Percentiles rank a stretch among this genome's conserved stretches.
Evolutionary conservation across 345 rosid genomes (phyloP).

Genomic region (Salix caprea): DNA sequence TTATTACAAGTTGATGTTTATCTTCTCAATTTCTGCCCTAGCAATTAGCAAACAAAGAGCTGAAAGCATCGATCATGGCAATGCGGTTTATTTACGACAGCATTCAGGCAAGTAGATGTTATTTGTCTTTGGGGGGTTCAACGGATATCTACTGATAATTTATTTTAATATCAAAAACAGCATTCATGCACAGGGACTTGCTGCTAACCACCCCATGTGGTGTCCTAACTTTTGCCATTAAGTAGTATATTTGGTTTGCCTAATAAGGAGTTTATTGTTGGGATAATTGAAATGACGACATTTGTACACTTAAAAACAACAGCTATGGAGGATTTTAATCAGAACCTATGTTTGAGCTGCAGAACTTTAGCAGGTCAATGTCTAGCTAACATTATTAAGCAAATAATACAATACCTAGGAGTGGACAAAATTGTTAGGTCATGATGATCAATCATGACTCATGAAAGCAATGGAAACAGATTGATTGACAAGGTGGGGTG

Average conservation of each 20-base stretch:
- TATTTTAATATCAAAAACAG: no score
- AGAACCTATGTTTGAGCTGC: background rate
- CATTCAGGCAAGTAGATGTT: background rate
- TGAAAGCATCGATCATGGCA: background rate
- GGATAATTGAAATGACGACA: background rate
- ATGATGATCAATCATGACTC: background rate
- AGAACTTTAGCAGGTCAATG: background rate
- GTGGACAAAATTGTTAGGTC: background rate
- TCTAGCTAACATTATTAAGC: background rate
- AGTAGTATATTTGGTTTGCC: constrained; percentile 12
- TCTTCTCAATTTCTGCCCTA: background rate
- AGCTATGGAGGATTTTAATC: background rate
- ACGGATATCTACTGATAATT: no score
- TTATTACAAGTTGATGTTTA: background rate
- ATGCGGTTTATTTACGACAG: background rate
- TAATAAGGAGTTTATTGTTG: background rate
- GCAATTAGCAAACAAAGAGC: background rate
- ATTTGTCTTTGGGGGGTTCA: no score
- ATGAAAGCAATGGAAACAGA: background rate
- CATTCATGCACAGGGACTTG: constrained; percentile 17
- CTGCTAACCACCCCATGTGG: constrained; percentile 13
- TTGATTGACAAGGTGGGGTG: background rate
- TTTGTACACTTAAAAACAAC: background rate
- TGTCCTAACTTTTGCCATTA: background rate
- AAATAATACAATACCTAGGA: background rate